Percentiles rank a stretch among this genome's conserved stretches.
These are phyloP conservation scores for Tuber brumale DNA, from an alignment of 495 filamentous ascomycete genomes.

Conservation along the genomic window DNA sequence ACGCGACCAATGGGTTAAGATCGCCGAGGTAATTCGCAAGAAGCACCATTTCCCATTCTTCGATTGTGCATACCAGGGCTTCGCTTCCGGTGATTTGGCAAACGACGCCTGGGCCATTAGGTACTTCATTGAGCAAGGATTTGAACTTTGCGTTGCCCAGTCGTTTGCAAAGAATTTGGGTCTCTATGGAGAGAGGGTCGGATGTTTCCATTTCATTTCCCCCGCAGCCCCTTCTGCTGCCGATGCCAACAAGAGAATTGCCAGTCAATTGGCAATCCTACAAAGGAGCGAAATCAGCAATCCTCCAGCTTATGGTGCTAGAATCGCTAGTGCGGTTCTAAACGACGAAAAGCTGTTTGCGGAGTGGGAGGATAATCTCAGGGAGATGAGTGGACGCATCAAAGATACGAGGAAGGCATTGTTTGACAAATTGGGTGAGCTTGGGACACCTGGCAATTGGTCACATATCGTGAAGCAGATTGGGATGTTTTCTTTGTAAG, in stretches of 20 bases:
- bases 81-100: constrained; percentile 82
- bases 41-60: constrained; percentile 96
- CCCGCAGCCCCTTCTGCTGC: constrained; percentile 60
- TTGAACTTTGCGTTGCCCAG: constrained; percentile 92
- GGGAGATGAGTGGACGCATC: constrained; percentile 91
- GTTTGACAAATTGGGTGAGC: constrained; percentile 66
- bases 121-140: constrained; percentile 88
- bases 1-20: constrained; percentile 84
- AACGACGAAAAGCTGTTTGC: constrained; percentile 76
- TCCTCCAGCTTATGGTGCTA: constrained; percentile 86
- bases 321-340: constrained; percentile 72
- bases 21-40: constrained; percentile 64
- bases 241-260: constrained; percentile 59
- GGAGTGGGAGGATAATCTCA: constrained; percentile 91
- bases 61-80: constrained; percentile 96
- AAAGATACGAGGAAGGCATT: constrained; percentile 77
- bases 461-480: constrained; percentile 97
- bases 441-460: constrained; percentile 84
- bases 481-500: constrained; percentile 89
- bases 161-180: constrained; percentile 99
- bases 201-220: constrained; percentile 92
- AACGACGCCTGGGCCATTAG: constrained; percentile 84
- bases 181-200: constrained; percentile 91
- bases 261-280: constrained; percentile 84
- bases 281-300: constrained; percentile 97